Evolutionary conservation across 768 basidiomycete genomes (phyloP).

Genomic region (Rhizopogon sp.): DNA sequence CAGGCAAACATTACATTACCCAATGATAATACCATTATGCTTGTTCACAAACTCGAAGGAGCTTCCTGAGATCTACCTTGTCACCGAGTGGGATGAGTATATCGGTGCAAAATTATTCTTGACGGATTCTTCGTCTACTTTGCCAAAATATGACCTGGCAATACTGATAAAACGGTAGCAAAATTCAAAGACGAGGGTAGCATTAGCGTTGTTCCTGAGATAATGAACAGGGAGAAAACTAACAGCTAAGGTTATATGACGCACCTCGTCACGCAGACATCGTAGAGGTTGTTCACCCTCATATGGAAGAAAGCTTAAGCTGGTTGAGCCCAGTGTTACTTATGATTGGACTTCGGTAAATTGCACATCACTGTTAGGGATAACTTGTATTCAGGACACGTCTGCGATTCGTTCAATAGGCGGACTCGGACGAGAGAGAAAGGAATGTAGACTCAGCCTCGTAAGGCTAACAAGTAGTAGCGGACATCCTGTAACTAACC

Average conservation of each 20-base stretch:
- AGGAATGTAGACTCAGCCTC: no score
- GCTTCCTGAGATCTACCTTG: no score
- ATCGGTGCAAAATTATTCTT: conserved; percentile 99
- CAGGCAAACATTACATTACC: no score
- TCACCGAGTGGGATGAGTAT: conserved; percentile 34
- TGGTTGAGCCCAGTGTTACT: conserved; percentile 86
- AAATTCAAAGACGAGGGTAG: conserved; percentile 96
- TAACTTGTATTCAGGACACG: conserved; percentile 97
- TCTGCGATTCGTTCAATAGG: conserved; percentile 59
- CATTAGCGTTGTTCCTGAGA: conserved; percentile 88
- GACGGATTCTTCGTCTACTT: conserved; percentile 95
- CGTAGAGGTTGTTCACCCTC: conserved; percentile 89
- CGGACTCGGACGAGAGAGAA: no score
- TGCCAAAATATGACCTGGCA: conserved; percentile 93
- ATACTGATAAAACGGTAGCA: conserved; percentile 95
- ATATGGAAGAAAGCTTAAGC: conserved; percentile 86
- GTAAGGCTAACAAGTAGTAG: not conserved
- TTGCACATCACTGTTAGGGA: conserved; percentile 94
- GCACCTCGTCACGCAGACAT: conserved; percentile 94
- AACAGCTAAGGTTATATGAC: conserved; percentile 15
- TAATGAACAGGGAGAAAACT: not conserved
- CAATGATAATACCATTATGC: no score
- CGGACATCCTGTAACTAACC: no score
- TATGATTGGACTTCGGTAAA: conserved; percentile 73
- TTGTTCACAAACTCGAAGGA: no score